A percentile compares a stretch with the other conserved stretches of the same genome.
Conservation (phyloP, 2,329 filamentous ascomycete species). For the Verticillium nubilum region DNA sequence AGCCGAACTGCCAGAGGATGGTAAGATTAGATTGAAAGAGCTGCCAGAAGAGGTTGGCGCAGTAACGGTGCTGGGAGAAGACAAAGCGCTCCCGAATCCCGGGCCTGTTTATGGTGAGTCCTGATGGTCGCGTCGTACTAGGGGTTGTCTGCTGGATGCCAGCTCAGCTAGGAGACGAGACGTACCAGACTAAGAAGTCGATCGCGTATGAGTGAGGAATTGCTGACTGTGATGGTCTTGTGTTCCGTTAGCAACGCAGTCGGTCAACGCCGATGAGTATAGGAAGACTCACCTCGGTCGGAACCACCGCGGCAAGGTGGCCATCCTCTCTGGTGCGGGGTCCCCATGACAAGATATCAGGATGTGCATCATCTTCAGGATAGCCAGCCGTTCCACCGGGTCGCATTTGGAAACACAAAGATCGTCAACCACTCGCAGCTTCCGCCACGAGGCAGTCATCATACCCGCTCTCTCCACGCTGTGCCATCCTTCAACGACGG, state of each 20-base stretch:
- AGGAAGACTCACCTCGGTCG: conserved; percentile 13
- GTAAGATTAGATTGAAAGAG: conserved; percentile 15
- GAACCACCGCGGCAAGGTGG: conserved; percentile 17
- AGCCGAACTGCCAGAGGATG: conserved; percentile 17
- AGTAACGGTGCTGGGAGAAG: conserved; percentile 21
- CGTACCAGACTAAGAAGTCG: conserved; percentile 22
- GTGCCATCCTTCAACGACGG: conserved; percentile 19
- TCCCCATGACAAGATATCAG: conserved; percentile 19
- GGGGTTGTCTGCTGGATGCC: background rate
- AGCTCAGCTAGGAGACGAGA: background rate
- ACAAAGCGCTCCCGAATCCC: conserved; percentile 21
- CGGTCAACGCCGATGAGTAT: background rate
- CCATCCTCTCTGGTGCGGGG: conserved; percentile 11
- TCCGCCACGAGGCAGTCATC: conserved; percentile 18
- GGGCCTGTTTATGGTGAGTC: conserved; percentile 13
- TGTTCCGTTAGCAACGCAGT: background rate
- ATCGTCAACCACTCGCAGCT: conserved; percentile 15
- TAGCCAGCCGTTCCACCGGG: conserved; percentile 15
- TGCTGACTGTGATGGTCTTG: conserved; percentile 17
- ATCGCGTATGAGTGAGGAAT: conserved; percentile 20
- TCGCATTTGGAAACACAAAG: conserved; percentile 14
- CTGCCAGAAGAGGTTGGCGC: conserved; percentile 19
- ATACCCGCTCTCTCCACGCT: conserved; percentile 16
- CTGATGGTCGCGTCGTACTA: background rate
- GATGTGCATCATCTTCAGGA: conserved; percentile 16